These are phyloP conservation scores for Microsporum audouinii DNA, from an alignment of 2,329 filamentous ascomycete species.

Conservation along the genomic window DNA sequence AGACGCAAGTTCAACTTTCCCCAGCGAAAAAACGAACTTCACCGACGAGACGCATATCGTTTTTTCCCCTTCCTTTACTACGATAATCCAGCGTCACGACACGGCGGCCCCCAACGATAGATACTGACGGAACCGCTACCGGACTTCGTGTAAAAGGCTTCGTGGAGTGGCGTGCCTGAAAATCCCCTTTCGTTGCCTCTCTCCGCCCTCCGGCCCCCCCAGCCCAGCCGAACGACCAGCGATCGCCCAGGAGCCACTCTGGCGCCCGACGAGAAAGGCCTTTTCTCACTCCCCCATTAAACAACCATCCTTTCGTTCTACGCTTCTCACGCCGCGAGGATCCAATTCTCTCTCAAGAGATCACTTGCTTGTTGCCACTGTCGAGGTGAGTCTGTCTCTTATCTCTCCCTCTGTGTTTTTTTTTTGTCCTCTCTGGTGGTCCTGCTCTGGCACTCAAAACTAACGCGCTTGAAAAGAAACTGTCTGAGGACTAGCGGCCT, in stretches of 20 bases:
- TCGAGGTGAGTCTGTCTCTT: not conserved
- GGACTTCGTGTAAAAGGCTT: not conserved
- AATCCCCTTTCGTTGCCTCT: not conserved
- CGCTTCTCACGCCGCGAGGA: not conserved
- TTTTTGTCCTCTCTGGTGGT: not conserved
- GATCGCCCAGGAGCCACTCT: constrained; percentile 4
- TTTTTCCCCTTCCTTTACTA: not conserved
- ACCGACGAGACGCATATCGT: not conserved
- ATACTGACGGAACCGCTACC: not conserved
- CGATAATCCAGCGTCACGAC: not conserved
- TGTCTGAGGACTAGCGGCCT: not conserved
- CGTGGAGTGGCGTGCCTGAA: not conserved
- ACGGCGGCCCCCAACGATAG: not conserved
- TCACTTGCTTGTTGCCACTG: not conserved
- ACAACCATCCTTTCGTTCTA: not conserved
- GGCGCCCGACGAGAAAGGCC: constrained; percentile 1
- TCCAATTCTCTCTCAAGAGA: constrained; percentile 1
- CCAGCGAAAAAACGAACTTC: not conserved
- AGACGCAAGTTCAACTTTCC: not conserved
- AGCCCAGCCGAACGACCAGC: constrained; percentile 3
- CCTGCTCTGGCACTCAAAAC: not conserved
- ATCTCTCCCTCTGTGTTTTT: not conserved
- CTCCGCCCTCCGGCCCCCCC: constrained; percentile 4
- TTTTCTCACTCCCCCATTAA: not conserved
- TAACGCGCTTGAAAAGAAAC: not conserved